Conservation (phyloP, 2,329 filamentous ascomycete species). For the Sporothrix luriei region DNA sequence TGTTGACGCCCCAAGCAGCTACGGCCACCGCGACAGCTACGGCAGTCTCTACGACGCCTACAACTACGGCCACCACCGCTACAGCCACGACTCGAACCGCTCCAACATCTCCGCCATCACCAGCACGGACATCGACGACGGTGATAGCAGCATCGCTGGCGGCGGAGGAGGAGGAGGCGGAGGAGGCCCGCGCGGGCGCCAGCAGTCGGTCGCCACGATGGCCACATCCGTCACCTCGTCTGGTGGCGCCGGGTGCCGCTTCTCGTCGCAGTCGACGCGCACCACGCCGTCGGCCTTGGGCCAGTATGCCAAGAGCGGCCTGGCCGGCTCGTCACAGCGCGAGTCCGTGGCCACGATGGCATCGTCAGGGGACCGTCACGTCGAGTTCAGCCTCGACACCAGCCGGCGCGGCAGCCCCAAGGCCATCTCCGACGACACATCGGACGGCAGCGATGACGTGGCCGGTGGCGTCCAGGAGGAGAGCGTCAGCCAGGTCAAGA, state of each 20-base stretch:
- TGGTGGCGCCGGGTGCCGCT: constrained; percentile 39
- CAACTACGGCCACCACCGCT: constrained; percentile 25
- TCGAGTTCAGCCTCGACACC: constrained; percentile 31
- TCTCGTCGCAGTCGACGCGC: constrained; percentile 40
- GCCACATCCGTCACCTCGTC: constrained; percentile 46
- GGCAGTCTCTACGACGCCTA: constrained; percentile 18
- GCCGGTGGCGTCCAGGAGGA: not conserved
- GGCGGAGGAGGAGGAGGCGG: not conserved
- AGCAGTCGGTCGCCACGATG: constrained; percentile 47
- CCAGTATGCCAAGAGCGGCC: constrained; percentile 8
- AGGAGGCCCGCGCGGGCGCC: constrained; percentile 39
- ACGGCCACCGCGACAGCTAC: constrained; percentile 9
- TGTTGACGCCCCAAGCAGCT: not conserved
- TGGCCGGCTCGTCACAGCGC: not conserved
- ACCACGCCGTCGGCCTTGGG: constrained; percentile 34
- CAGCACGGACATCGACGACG: constrained; percentile 12
- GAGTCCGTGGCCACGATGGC: not conserved
- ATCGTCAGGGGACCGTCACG: constrained; percentile 27
- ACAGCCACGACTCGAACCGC: constrained; percentile 32
- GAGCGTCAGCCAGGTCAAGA: not conserved
- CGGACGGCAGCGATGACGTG: not conserved
- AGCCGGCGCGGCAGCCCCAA: constrained; percentile 20
- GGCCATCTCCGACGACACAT: constrained; percentile 11
- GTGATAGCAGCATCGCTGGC: constrained; percentile 15
- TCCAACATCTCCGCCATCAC: constrained; percentile 20